phyloP scores from a whole-genome alignment of 2,329 filamentous ascomycete species.

The Cladophialophora yegresii region DNA sequence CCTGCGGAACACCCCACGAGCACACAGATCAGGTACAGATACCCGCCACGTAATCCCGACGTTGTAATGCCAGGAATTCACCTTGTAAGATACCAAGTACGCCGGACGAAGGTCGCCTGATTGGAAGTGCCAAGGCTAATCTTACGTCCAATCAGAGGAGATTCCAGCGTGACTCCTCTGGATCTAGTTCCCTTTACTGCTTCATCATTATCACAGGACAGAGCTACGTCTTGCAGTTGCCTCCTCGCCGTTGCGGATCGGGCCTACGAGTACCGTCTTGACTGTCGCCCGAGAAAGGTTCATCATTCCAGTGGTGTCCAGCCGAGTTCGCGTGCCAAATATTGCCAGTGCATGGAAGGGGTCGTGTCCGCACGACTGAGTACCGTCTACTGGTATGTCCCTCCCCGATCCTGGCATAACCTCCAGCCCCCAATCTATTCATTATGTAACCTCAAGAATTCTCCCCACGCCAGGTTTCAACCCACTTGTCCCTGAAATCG shows the following conservation, averaged over 20 bases:
- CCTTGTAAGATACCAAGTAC: not conserved
- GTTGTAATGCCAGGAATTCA: not conserved
- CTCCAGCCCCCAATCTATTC: not conserved
- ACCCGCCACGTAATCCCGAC: not conserved
- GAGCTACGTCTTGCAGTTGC: not conserved
- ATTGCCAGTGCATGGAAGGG: not conserved
- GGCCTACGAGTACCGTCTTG: not conserved
- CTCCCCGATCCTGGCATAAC: not conserved
- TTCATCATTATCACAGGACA: not conserved
- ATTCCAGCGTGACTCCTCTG: not conserved
- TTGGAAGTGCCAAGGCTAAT: not conserved
- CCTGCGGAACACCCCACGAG: not conserved
- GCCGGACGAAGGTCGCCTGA: not conserved
- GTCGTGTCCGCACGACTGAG: not conserved
- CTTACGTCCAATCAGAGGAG: not conserved
- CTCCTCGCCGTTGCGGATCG: not conserved
- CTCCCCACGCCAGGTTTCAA: not conserved
- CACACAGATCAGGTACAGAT: not conserved
- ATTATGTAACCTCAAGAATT: not conserved
- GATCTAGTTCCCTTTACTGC: not conserved
- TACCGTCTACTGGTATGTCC: not conserved
- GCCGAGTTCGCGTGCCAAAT: not conserved
- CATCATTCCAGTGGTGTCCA: not conserved
- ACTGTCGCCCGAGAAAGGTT: not conserved
- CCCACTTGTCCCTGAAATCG: slow-evolving; percentile 9